Base-by-base conservation (phyloP, 495 filamentous ascomycete species). In the Filosporella fistucella region DNA sequence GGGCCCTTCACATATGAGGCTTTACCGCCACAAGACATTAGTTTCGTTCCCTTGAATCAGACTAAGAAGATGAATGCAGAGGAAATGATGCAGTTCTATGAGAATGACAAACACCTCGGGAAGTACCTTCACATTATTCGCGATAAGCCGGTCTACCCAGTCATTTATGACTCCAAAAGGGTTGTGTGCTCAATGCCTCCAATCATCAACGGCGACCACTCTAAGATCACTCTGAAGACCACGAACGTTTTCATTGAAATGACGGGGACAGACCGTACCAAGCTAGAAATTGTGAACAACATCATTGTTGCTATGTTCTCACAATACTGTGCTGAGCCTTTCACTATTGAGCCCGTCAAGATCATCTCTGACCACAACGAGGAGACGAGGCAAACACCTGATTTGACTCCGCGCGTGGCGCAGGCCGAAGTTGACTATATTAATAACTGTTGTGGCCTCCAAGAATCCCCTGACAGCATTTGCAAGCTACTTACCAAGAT, bases 301-400 rank as follows among this genome's bases (percentile, higher is more conserved):
- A 91, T 95, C 56, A 82, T 99, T 64, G 89, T 95, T 32, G 77
- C 91, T 50, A 97, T 97, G 93, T 99, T 99, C 78, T 90, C 87
- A 34, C 76, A 86, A 61, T 96, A 99, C 68, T 86, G 85, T 55
- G 77, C 79, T 18, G 87, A 95, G 57, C 79, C 79, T 2, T 96
- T 95, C 80, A 91, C 89, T 29, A 81, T 96, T 49, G 93, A 99
- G 64, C 94, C 93, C 1, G 75, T 97, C 54, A 80, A 91, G 61
- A 86, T 99, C 52, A 73, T 91, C 47, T 96, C 93, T 2, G 78
- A 85, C 9, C 94, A 97, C 74, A 97, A 99, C 65, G 70, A 76
- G 49, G 77, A 91, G 63, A 86, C 83, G 13, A 77, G 90, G 41
- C 67, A 89, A 57, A 83, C 82, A 4, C 93, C 93, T 1, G 80